Conservation (phyloP, 2,329 filamentous ascomycete genomes). For the Knufia petricola region DNA sequence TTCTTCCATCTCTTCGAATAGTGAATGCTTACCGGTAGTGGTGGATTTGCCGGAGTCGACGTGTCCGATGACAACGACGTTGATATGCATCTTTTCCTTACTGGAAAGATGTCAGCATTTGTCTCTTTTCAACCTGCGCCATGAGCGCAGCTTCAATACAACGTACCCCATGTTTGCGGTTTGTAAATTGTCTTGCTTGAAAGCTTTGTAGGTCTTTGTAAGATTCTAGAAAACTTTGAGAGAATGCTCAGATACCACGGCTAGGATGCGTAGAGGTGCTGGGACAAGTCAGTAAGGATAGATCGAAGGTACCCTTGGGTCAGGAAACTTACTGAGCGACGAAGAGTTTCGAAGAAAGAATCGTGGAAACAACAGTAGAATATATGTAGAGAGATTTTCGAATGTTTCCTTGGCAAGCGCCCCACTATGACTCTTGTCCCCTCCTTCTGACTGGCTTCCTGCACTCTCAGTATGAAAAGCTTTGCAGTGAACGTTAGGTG, state of each 20-base stretch:
- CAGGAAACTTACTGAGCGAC: constrained; percentile 24
- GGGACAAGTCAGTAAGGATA: constrained; percentile 23
- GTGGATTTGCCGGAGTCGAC: constrained; percentile 99
- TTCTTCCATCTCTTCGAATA: constrained; percentile 23
- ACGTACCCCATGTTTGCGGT: constrained; percentile 55
- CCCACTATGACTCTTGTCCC: too few relatives aligned
- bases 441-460: too few relatives aligned
- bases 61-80: constrained; percentile 98
- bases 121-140: constrained; percentile 19
- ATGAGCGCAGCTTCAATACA: constrained; percentile 9
- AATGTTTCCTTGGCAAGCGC: not conserved
- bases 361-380: not conserved
- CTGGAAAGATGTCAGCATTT: constrained; percentile 37
- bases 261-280: constrained; percentile 42
- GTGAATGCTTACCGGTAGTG: constrained; percentile 63
- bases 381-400: not conserved
- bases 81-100: constrained; percentile 95
- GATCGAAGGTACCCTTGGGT: constrained; percentile 14
- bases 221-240: constrained; percentile 37
- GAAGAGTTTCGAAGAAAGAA: constrained; percentile 16
- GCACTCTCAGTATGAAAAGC: too few relatives aligned
- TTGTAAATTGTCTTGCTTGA: constrained; percentile 26
- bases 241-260: constrained; percentile 43
- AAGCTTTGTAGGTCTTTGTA: constrained; percentile 41
- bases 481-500: too few relatives aligned